Evolutionary conservation across 2,329 filamentous ascomycete genomes (phyloP), one percentile per base, ranked within the genome.

Genomic region (Cryphonectria nitschkei): DNA sequence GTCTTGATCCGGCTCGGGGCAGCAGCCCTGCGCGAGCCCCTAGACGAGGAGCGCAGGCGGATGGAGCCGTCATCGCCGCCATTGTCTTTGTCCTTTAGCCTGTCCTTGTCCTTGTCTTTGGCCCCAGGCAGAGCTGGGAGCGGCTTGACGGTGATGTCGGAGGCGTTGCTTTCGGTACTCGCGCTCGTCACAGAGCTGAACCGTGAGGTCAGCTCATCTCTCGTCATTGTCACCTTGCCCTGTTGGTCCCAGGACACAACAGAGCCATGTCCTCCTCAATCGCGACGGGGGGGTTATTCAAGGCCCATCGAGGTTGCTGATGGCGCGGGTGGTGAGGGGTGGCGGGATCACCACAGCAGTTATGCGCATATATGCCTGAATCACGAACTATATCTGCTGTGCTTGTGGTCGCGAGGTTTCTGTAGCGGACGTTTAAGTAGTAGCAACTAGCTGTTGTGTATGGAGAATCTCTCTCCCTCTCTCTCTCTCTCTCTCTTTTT

Each of bases 171-270:
- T 76, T 89, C 87, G 77, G 87, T 88, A 82, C 87, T 89, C 74
- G 87, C 87, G 85, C 88, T 90, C 82, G 88, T 88, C 75, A 86
- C 83, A 74, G 89, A 90, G 83, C 87, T 90, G 86, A 91, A 87
- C 82, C 89, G 90, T 81, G 85, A 84, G 77, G 82, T 81, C 77
- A 84, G 83, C 79, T 92, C 90, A 83, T 90, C 88, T 81, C 86
- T 88, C 82, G 89, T 88, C 91, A 93, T 93, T 81, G 82, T 88
- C 81, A 64, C 67, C 69, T 72, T 69, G 70, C 67, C 71, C 70
- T 68, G 68, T 72, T 69, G 39, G 66, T 69, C 50, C 46, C 68
- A 66, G 63, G 69, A 69, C 69, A 63, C 71, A 67, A 71, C 65
- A 71, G 65, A 70, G 71, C 71, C 71, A 73, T 73, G 58, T 68